A percentile compares a stretch with the other conserved stretches of the same genome.
phyloP scores from a whole-genome alignment of 75 land plant genomes.

The Picea glauca region DNA sequence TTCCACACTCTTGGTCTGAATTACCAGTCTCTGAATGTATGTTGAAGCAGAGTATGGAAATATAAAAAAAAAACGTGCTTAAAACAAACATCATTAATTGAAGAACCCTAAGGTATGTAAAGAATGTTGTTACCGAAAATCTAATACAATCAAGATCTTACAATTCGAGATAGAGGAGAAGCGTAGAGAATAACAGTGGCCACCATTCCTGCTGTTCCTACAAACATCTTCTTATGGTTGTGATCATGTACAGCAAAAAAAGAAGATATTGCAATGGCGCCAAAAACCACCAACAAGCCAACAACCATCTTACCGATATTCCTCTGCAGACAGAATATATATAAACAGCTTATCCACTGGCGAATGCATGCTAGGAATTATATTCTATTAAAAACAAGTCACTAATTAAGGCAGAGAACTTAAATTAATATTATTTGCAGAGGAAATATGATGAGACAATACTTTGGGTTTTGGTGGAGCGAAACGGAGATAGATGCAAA shows the following conservation, averaged over 20 bases:
- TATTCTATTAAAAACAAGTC: neutral
- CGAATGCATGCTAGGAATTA: neutral
- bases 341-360: neutral
- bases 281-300: slow-evolving; percentile 20
- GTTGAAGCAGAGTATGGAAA: no score
- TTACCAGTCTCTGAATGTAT: no score
- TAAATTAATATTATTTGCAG: neutral
- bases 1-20: slow-evolving; percentile 18
- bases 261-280: slow-evolving; percentile 21
- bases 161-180: slow-evolving; percentile 48
- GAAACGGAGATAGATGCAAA: neutral
- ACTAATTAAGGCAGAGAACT: neutral
- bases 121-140: no score
- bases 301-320: neutral
- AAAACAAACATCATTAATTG: no score
- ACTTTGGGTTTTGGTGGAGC: slow-evolving; percentile 2
- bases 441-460: neutral
- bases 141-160: slow-evolving; percentile 6
- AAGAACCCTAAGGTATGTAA: no score
- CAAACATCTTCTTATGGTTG: slow-evolving; percentile 34
- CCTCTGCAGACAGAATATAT: neutral
- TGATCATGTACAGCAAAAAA: slow-evolving; percentile 30
- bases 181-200: slow-evolving; percentile 43
- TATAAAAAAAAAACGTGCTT: no score
- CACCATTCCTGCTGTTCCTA: slow-evolving; percentile 35